phyloP scores from a whole-genome alignment of 2,329 filamentous ascomycete species.

The Acephala macrosclerotiorum region DNA sequence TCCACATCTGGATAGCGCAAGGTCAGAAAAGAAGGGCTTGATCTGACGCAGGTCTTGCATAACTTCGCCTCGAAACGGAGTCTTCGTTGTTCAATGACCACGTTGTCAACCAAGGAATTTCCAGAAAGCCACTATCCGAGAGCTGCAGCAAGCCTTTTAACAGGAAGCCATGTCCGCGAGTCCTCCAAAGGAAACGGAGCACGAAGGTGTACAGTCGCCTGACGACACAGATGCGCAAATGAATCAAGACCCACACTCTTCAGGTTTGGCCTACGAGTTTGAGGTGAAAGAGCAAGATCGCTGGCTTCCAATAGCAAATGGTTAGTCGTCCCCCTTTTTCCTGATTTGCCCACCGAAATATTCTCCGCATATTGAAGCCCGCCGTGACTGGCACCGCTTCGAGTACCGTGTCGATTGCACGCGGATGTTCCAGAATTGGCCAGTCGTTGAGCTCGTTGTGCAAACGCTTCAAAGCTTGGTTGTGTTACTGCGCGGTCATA shows the following conservation, averaged over 20 bases:
- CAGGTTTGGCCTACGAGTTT: conserved; percentile 69
- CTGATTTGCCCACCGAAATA: conserved; percentile 57
- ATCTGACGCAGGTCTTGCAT: conserved; percentile 17
- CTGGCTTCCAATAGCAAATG: conserved; percentile 99
- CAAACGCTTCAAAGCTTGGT: conserved; percentile 40
- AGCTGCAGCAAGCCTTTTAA: conserved; percentile 58
- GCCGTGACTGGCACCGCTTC: conserved; percentile 57
- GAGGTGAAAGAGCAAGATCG: conserved; percentile 89
- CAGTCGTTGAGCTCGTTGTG: conserved; percentile 42
- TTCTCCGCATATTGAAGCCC: conserved; percentile 40
- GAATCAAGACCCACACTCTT: conserved; percentile 84
- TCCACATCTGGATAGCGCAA: conserved; percentile 26
- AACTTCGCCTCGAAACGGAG: conserved; percentile 19
- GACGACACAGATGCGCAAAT: conserved; percentile 91
- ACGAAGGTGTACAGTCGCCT: conserved; percentile 91
- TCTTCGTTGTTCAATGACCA: conserved; percentile 22
- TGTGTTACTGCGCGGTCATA: conserved; percentile 41
- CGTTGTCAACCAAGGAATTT: conserved; percentile 28
- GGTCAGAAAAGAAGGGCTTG: conserved; percentile 14
- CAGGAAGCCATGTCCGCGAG: conserved; percentile 90
- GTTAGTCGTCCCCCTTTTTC: conserved; percentile 70
- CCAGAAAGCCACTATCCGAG: conserved; percentile 35
- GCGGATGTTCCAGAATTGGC: conserved; percentile 41
- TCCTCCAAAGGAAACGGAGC: conserved; percentile 84
- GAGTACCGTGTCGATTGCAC: conserved; percentile 53